These are phyloP conservation scores for Gamsiella multidivaricata DNA, from an alignment of 192 early-diverging fungal species.

Conservation along the genomic window DNA sequence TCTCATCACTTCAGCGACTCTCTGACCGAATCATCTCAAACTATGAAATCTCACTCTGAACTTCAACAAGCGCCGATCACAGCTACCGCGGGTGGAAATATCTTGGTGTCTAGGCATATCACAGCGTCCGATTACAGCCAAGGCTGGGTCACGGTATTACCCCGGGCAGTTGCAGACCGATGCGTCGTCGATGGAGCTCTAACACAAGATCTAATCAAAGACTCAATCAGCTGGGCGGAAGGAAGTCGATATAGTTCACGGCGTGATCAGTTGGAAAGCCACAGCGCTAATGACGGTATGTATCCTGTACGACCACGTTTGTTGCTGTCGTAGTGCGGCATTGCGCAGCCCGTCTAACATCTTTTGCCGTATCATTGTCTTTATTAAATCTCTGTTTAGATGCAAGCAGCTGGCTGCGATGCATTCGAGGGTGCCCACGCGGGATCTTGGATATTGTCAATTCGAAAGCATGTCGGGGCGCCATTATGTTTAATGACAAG, in stretches of 20 bases:
- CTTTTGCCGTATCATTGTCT: not conserved
- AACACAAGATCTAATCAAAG: constrained; percentile 57
- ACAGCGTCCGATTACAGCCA: constrained; percentile 20
- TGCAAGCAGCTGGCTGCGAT: constrained; percentile 12
- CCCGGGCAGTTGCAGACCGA: constrained; percentile 67
- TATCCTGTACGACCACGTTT: too few species aligned
- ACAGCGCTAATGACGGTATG: not conserved
- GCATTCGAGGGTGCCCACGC: constrained; percentile 62
- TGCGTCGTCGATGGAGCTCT: constrained; percentile 66
- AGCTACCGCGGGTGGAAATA: not conserved
- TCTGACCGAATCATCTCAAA: not conserved
- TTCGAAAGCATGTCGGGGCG: constrained; percentile 79
- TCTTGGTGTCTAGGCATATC: not conserved
- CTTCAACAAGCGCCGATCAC: constrained; percentile 6
- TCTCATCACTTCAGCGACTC: constrained; percentile 39
- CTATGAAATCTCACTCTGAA: not conserved
- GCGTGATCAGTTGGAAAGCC: not conserved
- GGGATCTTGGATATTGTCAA: constrained; percentile 76
- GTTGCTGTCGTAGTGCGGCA: too few species aligned
- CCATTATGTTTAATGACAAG: constrained; percentile 82
- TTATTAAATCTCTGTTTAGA: not conserved
- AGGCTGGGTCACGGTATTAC: constrained; percentile 58
- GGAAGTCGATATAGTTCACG: constrained; percentile 3
- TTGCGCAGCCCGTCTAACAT: too few species aligned
- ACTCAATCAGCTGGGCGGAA: constrained; percentile 30